Evolutionary conservation across 345 rosid species (phyloP).

Genomic region (Aegle marmelos): DNA sequence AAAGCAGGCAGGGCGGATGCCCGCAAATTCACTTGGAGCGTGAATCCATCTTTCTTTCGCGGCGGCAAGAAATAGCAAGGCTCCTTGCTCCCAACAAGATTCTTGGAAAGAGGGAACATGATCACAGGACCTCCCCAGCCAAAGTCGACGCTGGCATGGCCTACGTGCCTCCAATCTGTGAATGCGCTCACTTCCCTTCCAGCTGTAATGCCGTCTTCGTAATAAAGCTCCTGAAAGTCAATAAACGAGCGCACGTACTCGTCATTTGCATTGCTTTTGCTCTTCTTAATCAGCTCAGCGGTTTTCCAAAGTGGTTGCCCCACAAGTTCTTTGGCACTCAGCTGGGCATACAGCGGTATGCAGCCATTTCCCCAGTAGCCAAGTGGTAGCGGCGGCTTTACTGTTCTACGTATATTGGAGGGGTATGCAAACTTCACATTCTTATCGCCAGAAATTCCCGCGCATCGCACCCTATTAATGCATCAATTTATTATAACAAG

Average conservation of each 20-base stretch:
- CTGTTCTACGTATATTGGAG: slow-evolving; percentile 51
- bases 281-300: slow-evolving; percentile 67
- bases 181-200: slow-evolving; percentile 74
- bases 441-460: slow-evolving; percentile 39
- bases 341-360: slow-evolving; percentile 63
- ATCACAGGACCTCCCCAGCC: slow-evolving; percentile 87
- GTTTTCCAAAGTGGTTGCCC: slow-evolving; percentile 75
- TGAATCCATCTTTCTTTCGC: slow-evolving; percentile 55
- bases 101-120: slow-evolving; percentile 61
- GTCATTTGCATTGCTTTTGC: slow-evolving; percentile 58
- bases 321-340: slow-evolving; percentile 45
- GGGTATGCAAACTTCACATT: slow-evolving; percentile 65
- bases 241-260: slow-evolving; percentile 73
- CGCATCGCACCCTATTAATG: slow-evolving; percentile 47
- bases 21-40: slow-evolving; percentile 61
- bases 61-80: slow-evolving; percentile 89
- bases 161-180: slow-evolving; percentile 91
- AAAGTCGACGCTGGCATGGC: slow-evolving; percentile 77
- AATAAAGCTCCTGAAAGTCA: slow-evolving; percentile 61
- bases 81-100: slow-evolving; percentile 69
- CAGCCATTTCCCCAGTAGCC: slow-evolving; percentile 94
- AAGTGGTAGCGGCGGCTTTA: slow-evolving; percentile 63
- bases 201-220: slow-evolving; percentile 45
- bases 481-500: neutral
- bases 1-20: slow-evolving; percentile 49